Percentiles rank a stretch among this genome's conserved stretches.
Evolutionary conservation across 176 grass and related monocot genomes (phyloP).

Genomic region (Neostapfia colusana): DNA sequence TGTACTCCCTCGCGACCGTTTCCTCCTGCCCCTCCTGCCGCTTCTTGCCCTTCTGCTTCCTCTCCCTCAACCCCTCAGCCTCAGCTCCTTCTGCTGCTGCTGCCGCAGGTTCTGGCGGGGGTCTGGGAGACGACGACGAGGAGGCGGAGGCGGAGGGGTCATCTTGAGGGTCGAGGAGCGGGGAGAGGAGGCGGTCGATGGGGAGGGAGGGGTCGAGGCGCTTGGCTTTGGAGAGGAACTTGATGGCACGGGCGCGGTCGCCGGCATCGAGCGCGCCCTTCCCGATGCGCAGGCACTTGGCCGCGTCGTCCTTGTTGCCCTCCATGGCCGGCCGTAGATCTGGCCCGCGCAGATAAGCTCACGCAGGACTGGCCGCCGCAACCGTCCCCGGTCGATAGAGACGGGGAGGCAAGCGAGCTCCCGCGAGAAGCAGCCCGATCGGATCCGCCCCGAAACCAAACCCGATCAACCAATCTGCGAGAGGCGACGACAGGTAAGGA

Average conservation of each 20-base stretch:
- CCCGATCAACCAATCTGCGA: constrained; percentile 43
- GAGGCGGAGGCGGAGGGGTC: constrained; percentile 33
- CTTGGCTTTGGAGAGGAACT: constrained; percentile 81
- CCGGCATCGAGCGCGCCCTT: constrained; percentile 62
- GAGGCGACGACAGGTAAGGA: background rate
- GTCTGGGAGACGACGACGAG: constrained; percentile 40
- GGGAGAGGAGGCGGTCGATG: constrained; percentile 61
- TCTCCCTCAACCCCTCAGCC: constrained; percentile 39
- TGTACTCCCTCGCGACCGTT: constrained; percentile 42
- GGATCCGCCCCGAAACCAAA: background rate
- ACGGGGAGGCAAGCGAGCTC: constrained; percentile 2
- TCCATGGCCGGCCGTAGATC: constrained; percentile 67
- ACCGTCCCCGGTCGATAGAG: constrained; percentile 3
- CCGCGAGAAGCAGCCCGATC: constrained; percentile 17
- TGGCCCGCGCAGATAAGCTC: constrained; percentile 29
- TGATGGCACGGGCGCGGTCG: constrained; percentile 67
- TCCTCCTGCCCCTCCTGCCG: constrained; percentile 34
- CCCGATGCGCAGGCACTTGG: constrained; percentile 84
- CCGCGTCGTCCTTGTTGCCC: constrained; percentile 94
- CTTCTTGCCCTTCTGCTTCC: constrained; percentile 51
- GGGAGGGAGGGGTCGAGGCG: constrained; percentile 83
- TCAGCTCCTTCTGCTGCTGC: constrained; percentile 22
- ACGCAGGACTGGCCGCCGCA: background rate
- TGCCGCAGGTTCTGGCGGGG: constrained; percentile 2
- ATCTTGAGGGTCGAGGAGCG: constrained; percentile 34